Conservation (phyloP, 352 stramenopile species). For the Globisporangium iwayamae region DNA sequence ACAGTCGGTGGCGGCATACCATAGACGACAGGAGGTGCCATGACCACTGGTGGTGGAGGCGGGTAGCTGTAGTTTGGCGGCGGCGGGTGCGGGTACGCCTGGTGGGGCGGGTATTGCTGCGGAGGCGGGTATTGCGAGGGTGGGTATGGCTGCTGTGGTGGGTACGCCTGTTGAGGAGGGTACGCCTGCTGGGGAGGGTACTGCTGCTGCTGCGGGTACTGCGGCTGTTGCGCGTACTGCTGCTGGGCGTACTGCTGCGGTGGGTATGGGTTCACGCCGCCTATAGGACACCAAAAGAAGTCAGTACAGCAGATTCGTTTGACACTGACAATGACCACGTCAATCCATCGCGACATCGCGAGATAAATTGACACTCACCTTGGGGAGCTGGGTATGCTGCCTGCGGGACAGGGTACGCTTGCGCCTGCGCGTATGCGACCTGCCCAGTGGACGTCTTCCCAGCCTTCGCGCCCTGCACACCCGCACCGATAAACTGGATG, state of each 20-base stretch:
- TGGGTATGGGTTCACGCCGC: conserved; percentile 6
- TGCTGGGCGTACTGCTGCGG: conserved; percentile 6
- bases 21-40: conserved; percentile 19
- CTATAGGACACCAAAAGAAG: not conserved
- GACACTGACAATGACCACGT: not conserved
- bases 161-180: conserved; percentile 18
- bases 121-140: conserved; percentile 19
- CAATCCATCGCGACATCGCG: not conserved
- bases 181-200: conserved; percentile 21
- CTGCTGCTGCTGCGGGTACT: conserved; percentile 13
- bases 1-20: conserved; percentile 15
- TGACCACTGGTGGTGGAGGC: conserved; percentile 19
- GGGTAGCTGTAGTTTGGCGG: conserved; percentile 20
- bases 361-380: not conserved
- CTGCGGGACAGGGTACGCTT: conserved; percentile 29
- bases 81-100: conserved; percentile 20
- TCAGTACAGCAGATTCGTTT: not conserved
- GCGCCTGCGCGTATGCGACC: conserved; percentile 24
- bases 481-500: conserved; percentile 52
- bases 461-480: not conserved
- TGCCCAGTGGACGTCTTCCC: not conserved
- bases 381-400: conserved; percentile 17
- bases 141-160: conserved; percentile 11
- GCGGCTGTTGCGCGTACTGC: conserved; percentile 15
- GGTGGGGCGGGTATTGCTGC: conserved; percentile 23